Base-by-base conservation (phyloP, 306 rosid species). In the Potentilla sterilis region DNA sequence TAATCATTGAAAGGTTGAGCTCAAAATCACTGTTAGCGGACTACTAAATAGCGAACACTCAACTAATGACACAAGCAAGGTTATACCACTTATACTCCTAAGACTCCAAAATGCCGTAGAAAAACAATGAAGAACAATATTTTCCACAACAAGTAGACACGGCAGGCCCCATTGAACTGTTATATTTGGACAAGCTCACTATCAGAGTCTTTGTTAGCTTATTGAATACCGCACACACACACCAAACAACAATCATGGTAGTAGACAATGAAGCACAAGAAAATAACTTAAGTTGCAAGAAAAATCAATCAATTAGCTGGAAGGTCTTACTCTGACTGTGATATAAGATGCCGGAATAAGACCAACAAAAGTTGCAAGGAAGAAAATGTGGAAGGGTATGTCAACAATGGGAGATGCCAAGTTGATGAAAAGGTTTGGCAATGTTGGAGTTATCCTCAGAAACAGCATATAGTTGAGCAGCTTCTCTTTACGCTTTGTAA, bases 341-440 rank as follows among this genome's bases (percentile, higher is more conserved):
- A 95, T 95, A 74, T 90, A 95, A 6, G 98, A 74, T 5, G 97
- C 91, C 18, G 97, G 97, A 78, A 89, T 75, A 82, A 95, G 98
- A 75, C 98, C 98, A 70, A 92, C 24, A 79, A 89, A 81, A 66
- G 98, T 92, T 14, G 97, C 98, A 77, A 80, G 76, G 77, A 95
- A 92, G 96, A 95, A 95, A 76, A 89, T 62, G 75, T 95, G 97
- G 85, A 95, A 95, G 0, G 97, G 98, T 70, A 95, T 88, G 77
- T 92, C 97, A 64, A 95, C 98, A 71, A 95, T 95, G 38, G 98
- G 97, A 75, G 97, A 95, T 40, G 98, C 98, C 93, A 95, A 85
- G 85, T 95, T 95, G 85, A 95, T 95, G 80, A 95, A 95, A 72
- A 95, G 93, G 84, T 95, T 95, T 13, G 97, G 98, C 80, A 95